These are phyloP conservation scores for Osmanthus fragrans DNA, from an alignment of 257 asterid genomes.

Conservation along the genomic window DNA sequence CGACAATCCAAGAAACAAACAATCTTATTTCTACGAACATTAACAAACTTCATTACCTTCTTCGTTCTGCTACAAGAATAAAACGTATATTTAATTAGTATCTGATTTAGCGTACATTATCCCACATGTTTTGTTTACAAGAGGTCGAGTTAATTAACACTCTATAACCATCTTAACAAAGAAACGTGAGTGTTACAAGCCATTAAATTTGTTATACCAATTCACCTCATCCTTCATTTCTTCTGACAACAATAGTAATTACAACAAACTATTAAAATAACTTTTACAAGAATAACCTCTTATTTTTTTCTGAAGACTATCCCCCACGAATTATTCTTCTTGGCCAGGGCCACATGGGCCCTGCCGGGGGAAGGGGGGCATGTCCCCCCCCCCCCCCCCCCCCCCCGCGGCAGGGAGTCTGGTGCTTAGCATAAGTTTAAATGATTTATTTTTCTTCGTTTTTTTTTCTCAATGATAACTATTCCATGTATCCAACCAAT, in stretches of 20 bases:
- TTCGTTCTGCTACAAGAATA: neutral
- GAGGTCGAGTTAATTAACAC: neutral
- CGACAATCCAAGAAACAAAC: constrained; percentile 12
- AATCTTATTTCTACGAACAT: neutral
- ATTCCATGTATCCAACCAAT: neutral
- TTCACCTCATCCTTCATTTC: neutral
- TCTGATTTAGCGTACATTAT: neutral
- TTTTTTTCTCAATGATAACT: neutral
- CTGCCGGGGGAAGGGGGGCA: no score
- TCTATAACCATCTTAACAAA: neutral
- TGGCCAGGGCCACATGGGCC: no score
- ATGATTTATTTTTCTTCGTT: neutral
- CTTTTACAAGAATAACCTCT: neutral
- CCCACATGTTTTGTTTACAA: neutral
- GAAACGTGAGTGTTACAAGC: neutral
- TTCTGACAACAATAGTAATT: neutral
- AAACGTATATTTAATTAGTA: neutral
- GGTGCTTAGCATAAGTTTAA: neutral
- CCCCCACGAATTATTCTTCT: no score
- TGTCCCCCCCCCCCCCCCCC: neutral
- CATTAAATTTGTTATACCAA: neutral
- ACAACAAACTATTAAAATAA: neutral
- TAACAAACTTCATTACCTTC: neutral
- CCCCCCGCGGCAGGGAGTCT: no score
- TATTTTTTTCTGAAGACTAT: neutral